phyloP scores from a whole-genome alignment of 225 moss, liverwort and hornwort genomes.

The Marchantia paleacea region DNA sequence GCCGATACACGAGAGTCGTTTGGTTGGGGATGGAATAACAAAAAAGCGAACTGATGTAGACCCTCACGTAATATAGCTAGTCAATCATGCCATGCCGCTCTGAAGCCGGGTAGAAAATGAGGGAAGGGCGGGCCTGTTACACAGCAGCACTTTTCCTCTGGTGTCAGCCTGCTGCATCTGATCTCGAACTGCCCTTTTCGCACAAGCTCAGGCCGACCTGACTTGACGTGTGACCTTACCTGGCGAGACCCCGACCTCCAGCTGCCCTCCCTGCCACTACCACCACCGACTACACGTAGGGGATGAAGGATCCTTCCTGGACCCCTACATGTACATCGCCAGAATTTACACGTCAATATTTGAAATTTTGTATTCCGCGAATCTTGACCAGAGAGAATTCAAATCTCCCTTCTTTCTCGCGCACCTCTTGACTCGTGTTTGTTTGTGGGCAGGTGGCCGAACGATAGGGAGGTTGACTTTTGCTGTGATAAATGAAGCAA shows the following conservation, averaged over 20 bases:
- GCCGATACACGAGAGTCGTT: too few species aligned
- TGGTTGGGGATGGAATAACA: too few species aligned
- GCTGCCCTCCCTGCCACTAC: not conserved
- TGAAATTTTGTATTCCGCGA: conserved; percentile 1
- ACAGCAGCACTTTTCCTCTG: not conserved
- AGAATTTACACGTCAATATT: not conserved
- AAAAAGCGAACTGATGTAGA: too few species aligned
- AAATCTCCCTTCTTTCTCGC: conserved; percentile 3
- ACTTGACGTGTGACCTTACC: not conserved
- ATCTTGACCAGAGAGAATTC: not conserved
- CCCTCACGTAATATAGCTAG: too few species aligned
- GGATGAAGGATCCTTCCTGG: not conserved
- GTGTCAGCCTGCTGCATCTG: not conserved
- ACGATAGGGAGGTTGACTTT: not conserved
- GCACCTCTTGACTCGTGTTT: not conserved
- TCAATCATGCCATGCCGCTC: too few species aligned
- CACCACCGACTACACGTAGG: not conserved
- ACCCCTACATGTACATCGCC: not conserved
- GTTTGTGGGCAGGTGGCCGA: not conserved
- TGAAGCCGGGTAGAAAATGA: too few species aligned
- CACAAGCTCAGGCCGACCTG: not conserved
- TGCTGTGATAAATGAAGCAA: not conserved
- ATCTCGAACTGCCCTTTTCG: not conserved
- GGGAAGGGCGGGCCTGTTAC: too few species aligned
- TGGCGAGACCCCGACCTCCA: not conserved